Base-by-base conservation (phyloP, 1,139 yeast genomes). In the Yamadazyma songkhlaensis region DNA sequence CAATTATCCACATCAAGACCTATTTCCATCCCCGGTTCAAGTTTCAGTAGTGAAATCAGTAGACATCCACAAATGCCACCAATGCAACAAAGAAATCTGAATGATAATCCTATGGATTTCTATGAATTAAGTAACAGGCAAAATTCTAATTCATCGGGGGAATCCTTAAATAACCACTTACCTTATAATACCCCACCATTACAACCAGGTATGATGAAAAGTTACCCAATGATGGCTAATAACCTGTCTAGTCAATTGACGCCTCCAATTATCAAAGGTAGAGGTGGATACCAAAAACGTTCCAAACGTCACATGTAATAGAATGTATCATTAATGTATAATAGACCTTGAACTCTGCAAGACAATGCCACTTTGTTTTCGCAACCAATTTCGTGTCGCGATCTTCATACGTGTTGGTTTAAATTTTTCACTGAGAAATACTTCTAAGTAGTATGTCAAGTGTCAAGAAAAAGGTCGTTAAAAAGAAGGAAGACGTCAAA, bases 281-380 rank as follows among this genome's bases (percentile, higher is more conserved):
- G 79, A 44, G 79, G 78, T 3, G 79, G 79, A 1, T 64, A 67
- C 44, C 79, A 73, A 47, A 72, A 68, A 49, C 55, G 76, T 43
- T 59, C 74, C 0, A 70, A 67, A 49, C 64, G 67, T 35, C 50
- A 48, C 31, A 60, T 60, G 61, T 58, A 42, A 28, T 4, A 22
- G 20, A 17, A 17, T 17, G 20, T 17, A 17, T 17, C 20, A 17
- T 17, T 4, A 17, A 17, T 17, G 20, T 17, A 17, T 17, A 17
- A 17, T 17, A 17, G 20, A 17, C 20, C 20, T 17, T 17, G 4
- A 6, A 17, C 4, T 17, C 20, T 17, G 6, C 6, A 4, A 6
- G 26, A 17, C 20, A 17, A 17, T 17, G 20, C 20, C 20, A 17
- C 20, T 17, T 17, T 17, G 20, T 17, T 17, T 6, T 4, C 6